These are phyloP conservation scores for Magnolia kwangsiensis DNA, from an alignment of 164 flowering plant genomes.

Conservation along the genomic window DNA sequence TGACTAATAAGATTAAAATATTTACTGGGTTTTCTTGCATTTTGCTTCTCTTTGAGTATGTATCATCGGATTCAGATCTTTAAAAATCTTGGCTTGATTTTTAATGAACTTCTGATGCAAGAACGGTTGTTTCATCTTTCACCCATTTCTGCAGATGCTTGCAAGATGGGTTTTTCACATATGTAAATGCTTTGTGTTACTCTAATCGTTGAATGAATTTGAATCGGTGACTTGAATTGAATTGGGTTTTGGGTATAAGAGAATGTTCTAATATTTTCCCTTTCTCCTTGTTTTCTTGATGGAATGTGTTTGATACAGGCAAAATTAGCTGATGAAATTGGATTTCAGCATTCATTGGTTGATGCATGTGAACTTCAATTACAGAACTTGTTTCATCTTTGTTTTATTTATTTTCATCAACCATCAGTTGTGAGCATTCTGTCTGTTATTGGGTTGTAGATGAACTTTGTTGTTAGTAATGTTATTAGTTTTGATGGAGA, in stretches of 20 bases:
- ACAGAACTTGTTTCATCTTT: too few relatives aligned
- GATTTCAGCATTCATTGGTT: neutral
- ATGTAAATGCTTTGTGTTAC: neutral
- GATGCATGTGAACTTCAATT: too few relatives aligned
- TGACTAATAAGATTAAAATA: neutral
- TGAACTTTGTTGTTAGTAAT: too few relatives aligned
- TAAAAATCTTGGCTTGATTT: slow-evolving; percentile 4
- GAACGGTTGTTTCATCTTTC: neutral
- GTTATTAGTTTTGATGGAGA: too few relatives aligned
- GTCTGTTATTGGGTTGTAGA: too few relatives aligned
- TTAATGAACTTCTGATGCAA: slow-evolving; percentile 8
- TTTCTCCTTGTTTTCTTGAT: neutral
- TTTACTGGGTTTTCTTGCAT: neutral
- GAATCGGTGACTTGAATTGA: neutral
- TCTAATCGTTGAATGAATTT: neutral
- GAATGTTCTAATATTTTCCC: neutral
- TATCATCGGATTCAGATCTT: slow-evolving; percentile 1
- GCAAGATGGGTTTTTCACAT: neutral
- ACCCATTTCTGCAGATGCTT: neutral
- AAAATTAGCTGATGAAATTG: neutral
- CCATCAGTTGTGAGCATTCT: too few relatives aligned
- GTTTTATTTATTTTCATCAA: too few relatives aligned
- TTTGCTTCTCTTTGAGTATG: neutral
- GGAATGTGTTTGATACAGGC: neutral
- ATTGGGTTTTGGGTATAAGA: neutral